These are phyloP conservation scores for Coemansia asiatica DNA, from an alignment of 192 early-diverging fungal genomes.

Conservation along the genomic window DNA sequence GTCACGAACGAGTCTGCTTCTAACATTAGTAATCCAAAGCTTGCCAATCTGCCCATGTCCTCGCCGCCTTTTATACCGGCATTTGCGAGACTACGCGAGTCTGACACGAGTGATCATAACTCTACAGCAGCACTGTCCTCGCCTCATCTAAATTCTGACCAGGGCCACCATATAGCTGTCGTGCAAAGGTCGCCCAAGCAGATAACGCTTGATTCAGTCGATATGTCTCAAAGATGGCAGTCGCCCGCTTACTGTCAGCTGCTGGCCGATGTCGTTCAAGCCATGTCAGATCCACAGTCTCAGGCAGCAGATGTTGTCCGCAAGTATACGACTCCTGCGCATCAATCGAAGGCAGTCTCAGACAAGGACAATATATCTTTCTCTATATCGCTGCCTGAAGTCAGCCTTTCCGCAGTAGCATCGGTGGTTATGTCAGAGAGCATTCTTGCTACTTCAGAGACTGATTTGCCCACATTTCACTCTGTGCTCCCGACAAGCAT, in stretches of 20 bases:
- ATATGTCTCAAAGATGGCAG: conserved; percentile 27
- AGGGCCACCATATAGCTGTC: background rate
- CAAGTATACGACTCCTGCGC: conserved; percentile 8
- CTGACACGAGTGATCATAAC: background rate
- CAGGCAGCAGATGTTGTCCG: conserved; percentile 40
- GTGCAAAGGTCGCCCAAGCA: conserved; percentile 5
- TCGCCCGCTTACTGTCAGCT: conserved; percentile 48
- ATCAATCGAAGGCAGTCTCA: background rate
- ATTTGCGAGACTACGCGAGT: conserved; percentile 10
- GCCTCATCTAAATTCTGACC: background rate
- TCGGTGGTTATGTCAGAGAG: background rate
- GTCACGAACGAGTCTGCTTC: conserved; percentile 1
- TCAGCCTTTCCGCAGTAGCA: background rate
- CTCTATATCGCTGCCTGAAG: background rate
- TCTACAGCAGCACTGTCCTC: background rate
- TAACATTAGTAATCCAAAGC: conserved; percentile 28
- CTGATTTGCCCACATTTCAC: background rate
- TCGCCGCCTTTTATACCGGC: conserved; percentile 40
- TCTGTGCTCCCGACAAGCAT: background rate
- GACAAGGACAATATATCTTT: background rate
- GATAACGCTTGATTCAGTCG: conserved; percentile 11
- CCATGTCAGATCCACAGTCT: conserved; percentile 37
- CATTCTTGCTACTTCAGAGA: background rate
- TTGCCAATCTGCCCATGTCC: conserved; percentile 38
- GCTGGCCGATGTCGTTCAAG: conserved; percentile 50